Evolutionary conservation across 2,329 filamentous ascomycete genomes (phyloP).

Genomic region (Fusarium veterinarium): DNA sequence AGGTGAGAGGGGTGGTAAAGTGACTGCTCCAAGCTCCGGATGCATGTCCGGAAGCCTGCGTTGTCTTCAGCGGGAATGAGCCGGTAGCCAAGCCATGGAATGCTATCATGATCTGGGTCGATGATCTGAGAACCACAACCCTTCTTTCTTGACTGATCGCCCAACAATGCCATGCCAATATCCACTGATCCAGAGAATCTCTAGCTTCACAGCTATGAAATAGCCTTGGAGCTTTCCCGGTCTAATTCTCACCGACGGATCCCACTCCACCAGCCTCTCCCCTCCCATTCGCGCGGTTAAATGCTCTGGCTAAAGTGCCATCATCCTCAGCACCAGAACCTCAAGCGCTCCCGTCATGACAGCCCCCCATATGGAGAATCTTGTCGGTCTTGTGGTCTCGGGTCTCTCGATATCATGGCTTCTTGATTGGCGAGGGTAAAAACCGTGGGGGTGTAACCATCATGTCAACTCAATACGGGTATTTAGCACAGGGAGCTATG

Average conservation of each 20-base stretch:
- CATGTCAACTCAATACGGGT: conserved; percentile 5
- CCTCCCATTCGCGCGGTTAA: conserved; percentile 35
- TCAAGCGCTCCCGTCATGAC: conserved; percentile 40
- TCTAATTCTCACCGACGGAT: conserved; percentile 32
- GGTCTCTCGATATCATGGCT: conserved; percentile 16
- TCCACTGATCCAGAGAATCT: background rate
- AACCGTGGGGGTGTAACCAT: conserved; percentile 25
- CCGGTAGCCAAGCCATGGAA: background rate
- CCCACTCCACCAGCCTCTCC: conserved; percentile 6
- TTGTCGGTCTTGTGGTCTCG: conserved; percentile 13
- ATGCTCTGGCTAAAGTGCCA: conserved; percentile 19
- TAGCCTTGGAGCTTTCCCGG: conserved; percentile 15
- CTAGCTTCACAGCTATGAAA: conserved; percentile 11
- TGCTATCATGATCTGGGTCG: background rate
- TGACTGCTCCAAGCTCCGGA: background rate
- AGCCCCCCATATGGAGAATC: conserved; percentile 14
- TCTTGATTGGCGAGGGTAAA: conserved; percentile 37
- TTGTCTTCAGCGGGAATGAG: background rate
- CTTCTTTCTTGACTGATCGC: background rate
- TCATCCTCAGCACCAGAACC: background rate
- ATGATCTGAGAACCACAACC: background rate
- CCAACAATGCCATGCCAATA: background rate
- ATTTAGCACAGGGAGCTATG: background rate
- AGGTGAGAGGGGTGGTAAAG: background rate
- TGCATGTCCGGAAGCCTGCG: background rate